Percentiles rank a stretch among this genome's conserved stretches.
phyloP scores from a whole-genome alignment of 805 yeast species.

The Debaryomyces hansenii region DNA sequence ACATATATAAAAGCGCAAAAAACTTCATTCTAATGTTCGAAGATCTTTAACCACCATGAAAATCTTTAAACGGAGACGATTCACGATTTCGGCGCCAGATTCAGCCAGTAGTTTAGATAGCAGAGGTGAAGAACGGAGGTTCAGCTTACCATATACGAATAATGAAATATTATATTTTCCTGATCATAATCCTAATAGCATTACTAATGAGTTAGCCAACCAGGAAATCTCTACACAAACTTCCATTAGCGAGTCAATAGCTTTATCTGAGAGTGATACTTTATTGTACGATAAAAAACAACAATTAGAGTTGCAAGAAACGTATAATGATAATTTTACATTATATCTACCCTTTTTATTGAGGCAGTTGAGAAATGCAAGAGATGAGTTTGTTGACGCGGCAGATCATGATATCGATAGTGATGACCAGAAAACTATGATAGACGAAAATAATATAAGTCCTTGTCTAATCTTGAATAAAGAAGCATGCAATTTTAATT shows the following conservation, averaged over 20 bases:
- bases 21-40: constrained; percentile 1
- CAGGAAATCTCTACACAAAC: neutral
- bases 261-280: constrained; percentile 40
- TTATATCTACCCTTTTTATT: constrained; percentile 38
- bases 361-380: constrained; percentile 17
- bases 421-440: constrained; percentile 24
- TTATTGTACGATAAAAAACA: constrained; percentile 20
- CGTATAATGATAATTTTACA: constrained; percentile 37
- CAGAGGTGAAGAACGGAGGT: neutral
- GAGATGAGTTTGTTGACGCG: neutral
- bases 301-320: constrained; percentile 33
- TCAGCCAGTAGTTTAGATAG: neutral
- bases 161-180: neutral
- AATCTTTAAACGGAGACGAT: neutral
- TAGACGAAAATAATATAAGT: constrained; percentile 13
- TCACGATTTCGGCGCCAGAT: constrained; percentile 6
- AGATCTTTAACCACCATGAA: neutral
- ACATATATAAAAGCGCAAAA: neutral
- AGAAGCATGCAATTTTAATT: constrained; percentile 18
- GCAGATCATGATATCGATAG: constrained; percentile 1
- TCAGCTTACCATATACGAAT: neutral
- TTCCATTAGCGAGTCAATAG: constrained; percentile 13
- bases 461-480: constrained; percentile 19
- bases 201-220: neutral
- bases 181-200: neutral